phyloP scores from a whole-genome alignment of 495 filamentous ascomycete species.

The Aspergillus ostianus region DNA sequence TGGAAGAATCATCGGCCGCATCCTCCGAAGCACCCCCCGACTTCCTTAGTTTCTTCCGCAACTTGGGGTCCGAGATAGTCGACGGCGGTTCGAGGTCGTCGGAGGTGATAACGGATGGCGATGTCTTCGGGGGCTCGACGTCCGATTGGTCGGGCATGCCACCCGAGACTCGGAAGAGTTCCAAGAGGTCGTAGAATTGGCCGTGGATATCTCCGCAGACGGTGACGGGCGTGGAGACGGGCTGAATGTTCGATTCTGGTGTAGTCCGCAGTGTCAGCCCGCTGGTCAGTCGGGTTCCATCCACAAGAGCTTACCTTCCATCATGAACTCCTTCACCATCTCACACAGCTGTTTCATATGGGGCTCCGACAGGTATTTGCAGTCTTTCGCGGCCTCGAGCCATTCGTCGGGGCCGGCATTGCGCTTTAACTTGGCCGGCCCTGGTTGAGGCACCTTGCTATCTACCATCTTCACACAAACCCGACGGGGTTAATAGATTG shows the following conservation, averaged over 20 bases:
- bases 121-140: slow-evolving; percentile 60
- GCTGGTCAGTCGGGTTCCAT: background rate
- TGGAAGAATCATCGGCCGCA: slow-evolving; percentile 34
- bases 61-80: slow-evolving; percentile 78
- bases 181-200: slow-evolving; percentile 97
- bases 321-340: slow-evolving; percentile 95
- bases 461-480: slow-evolving; percentile 37
- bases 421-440: slow-evolving; percentile 77
- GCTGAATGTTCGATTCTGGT: slow-evolving; percentile 94
- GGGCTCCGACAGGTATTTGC: slow-evolving; percentile 90
- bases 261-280: background rate
- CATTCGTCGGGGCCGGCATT: slow-evolving; percentile 92
- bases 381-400: slow-evolving; percentile 92
- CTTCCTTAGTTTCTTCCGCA: slow-evolving; percentile 73
- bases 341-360: slow-evolving; percentile 99
- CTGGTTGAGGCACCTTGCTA: slow-evolving; percentile 77
- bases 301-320: slow-evolving; percentile 69
- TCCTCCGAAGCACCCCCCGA: slow-evolving; percentile 24
- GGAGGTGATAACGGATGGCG: slow-evolving; percentile 68
- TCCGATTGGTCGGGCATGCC: slow-evolving; percentile 84
- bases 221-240: slow-evolving; percentile 93
- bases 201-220: slow-evolving; percentile 98
- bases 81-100: slow-evolving; percentile 86
- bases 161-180: slow-evolving; percentile 93
- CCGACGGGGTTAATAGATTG: slow-evolving; percentile 10